Percentiles rank a stretch among this genome's conserved stretches.
Conservation (phyloP, 257 asterid species). For the Solanum ossicruentum region DNA sequence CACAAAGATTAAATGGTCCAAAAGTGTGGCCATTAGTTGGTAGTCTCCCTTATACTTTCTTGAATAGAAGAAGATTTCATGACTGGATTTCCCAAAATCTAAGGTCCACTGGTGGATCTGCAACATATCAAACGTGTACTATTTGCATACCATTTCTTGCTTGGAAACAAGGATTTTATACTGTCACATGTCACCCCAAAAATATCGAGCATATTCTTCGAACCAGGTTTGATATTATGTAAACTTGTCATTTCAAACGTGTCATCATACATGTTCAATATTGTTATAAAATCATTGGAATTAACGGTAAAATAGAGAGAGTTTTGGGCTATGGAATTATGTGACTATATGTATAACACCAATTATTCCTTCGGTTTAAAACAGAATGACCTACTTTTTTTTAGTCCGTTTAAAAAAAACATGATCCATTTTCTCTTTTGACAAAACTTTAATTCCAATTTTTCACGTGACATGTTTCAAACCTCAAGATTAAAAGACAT, state of each 20-base stretch:
- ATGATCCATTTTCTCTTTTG: too few relatives aligned
- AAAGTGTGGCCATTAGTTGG: slow-evolving; percentile 60
- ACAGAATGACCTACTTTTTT: too few relatives aligned
- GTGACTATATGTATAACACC: too few relatives aligned
- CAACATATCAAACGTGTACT: slow-evolving; percentile 71
- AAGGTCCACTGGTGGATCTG: slow-evolving; percentile 32
- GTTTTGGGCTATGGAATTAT: neutral
- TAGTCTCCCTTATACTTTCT: slow-evolving; percentile 53
- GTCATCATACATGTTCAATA: neutral
- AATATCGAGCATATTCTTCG: slow-evolving; percentile 77
- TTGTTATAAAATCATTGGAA: too few relatives aligned
- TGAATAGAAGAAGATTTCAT: slow-evolving; percentile 50
- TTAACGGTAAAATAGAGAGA: too few relatives aligned
- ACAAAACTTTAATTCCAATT: too few relatives aligned
- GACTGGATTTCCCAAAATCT: slow-evolving; percentile 77
- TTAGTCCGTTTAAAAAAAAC: too few relatives aligned
- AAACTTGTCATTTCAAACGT: neutral
- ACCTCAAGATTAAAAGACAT: too few relatives aligned
- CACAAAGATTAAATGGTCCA: slow-evolving; percentile 60
- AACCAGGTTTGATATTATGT: slow-evolving; percentile 28
- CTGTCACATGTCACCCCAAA: slow-evolving; percentile 72
- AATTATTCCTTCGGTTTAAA: too few relatives aligned
- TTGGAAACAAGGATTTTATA: slow-evolving; percentile 51
- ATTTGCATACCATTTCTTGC: slow-evolving; percentile 61
- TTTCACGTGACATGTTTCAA: too few relatives aligned